phyloP scores from a whole-genome alignment of 116 monocot species.

The Papilionanthe hybrid region DNA sequence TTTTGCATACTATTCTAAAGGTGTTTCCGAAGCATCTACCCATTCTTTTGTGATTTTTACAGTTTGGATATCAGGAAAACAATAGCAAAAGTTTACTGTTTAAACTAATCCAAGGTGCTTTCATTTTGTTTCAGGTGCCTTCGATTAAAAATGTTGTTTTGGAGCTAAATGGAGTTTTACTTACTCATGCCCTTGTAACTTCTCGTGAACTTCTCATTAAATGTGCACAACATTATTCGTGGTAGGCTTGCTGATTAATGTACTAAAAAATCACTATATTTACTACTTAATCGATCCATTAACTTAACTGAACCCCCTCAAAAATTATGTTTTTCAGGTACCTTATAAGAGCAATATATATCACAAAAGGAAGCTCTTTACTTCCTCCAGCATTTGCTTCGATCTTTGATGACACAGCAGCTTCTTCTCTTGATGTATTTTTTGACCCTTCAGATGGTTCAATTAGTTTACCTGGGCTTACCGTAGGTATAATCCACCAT shows the following conservation, averaged over 20 bases:
- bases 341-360: slow-evolving; percentile 65
- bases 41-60: background rate
- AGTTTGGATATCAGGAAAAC: background rate
- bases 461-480: slow-evolving; percentile 73
- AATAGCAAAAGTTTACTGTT: background rate
- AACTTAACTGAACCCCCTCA: background rate
- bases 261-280: background rate
- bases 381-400: slow-evolving; percentile 93
- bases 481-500: slow-evolving; percentile 47
- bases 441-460: slow-evolving; percentile 92
- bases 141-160: slow-evolving; percentile 52
- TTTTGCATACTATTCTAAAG: slow-evolving; percentile 86
- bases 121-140: slow-evolving; percentile 50
- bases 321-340: slow-evolving; percentile 50
- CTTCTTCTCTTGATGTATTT: slow-evolving; percentile 90
- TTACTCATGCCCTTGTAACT: slow-evolving; percentile 81
- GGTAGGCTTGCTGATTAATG: slow-evolving; percentile 36
- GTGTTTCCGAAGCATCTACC: slow-evolving; percentile 19
- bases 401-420: slow-evolving; percentile 87
- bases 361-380: slow-evolving; percentile 78
- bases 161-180: slow-evolving; percentile 79
- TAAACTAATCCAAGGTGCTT: background rate
- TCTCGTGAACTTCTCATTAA: slow-evolving; percentile 67
- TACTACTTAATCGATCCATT: background rate
- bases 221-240: slow-evolving; percentile 93